Evolutionary conservation across 495 filamentous ascomycete species (phyloP).

Genomic region (Lophiostoma macrostomum): DNA sequence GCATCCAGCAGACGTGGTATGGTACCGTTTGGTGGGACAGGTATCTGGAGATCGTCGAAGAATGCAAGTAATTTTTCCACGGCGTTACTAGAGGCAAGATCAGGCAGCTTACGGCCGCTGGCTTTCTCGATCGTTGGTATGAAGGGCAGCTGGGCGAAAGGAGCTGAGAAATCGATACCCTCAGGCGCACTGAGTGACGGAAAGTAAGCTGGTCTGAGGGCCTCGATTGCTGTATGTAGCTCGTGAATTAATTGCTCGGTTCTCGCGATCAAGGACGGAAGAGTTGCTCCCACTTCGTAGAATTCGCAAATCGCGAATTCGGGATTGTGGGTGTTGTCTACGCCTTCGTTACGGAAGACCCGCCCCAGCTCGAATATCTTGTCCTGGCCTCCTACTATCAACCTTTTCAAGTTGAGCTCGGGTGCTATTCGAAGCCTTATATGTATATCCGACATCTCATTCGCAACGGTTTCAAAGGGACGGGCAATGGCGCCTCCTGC

Average conservation of each 20-base stretch:
- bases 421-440: slow-evolving; percentile 83
- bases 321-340: slow-evolving; percentile 91
- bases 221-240: slow-evolving; percentile 44
- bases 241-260: slow-evolving; percentile 37
- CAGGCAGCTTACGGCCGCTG: slow-evolving; percentile 63
- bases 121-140: slow-evolving; percentile 69
- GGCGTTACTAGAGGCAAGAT: slow-evolving; percentile 58
- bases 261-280: slow-evolving; percentile 66
- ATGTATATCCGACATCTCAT: slow-evolving; percentile 63
- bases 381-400: slow-evolving; percentile 88
- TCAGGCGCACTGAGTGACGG: slow-evolving; percentile 47
- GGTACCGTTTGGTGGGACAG: slow-evolving; percentile 53
- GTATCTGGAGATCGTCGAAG: slow-evolving; percentile 54
- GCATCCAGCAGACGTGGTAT: slow-evolving; percentile 82
- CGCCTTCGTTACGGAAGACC: slow-evolving; percentile 88
- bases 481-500: slow-evolving; percentile 82
- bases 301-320: slow-evolving; percentile 98
- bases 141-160: slow-evolving; percentile 72
- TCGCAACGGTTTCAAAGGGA: slow-evolving; percentile 74
- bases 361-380: slow-evolving; percentile 89
- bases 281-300: slow-evolving; percentile 79
- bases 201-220: slow-evolving; percentile 49
- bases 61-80: slow-evolving; percentile 53
- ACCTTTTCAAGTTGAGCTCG: slow-evolving; percentile 90
- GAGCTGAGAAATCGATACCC: slow-evolving; percentile 56